These are phyloP conservation scores for Ambrosia hybrid DNA, from an alignment of 140 eudicot genomes.

Conservation along the genomic window DNA sequence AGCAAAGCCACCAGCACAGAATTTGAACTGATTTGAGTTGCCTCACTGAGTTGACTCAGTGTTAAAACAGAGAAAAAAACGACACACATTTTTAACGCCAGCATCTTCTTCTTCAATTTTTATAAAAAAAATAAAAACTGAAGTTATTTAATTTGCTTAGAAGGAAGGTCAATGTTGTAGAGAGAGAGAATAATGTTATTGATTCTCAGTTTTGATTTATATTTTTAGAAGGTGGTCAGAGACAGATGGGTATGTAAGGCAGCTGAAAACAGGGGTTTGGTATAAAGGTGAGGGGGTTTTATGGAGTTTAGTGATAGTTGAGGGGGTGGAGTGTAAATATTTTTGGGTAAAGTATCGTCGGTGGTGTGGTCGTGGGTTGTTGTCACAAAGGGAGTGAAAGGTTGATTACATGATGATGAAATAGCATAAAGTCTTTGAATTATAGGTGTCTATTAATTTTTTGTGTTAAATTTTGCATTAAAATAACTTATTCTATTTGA, in stretches of 20 bases:
- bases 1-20: constrained; percentile 72
- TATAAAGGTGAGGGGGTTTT: constrained; percentile 29
- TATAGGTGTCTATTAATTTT: background rate
- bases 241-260: constrained; percentile 28
- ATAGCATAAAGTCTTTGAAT: constrained; percentile 16
- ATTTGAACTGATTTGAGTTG: constrained; percentile 59
- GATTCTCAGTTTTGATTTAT: constrained; percentile 23
- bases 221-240: constrained; percentile 21
- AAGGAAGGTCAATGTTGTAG: constrained; percentile 29
- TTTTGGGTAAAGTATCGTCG: constrained; percentile 41
- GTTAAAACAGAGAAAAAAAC: background rate
- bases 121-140: background rate
- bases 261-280: constrained; percentile 40
- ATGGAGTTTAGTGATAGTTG: constrained; percentile 4
- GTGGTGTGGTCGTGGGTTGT: constrained; percentile 42
- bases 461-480: background rate
- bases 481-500: background rate
- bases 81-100: constrained; percentile 14
- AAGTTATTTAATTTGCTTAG: constrained; percentile 25
- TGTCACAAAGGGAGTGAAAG: constrained; percentile 34
- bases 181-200: constrained; percentile 6
- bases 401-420: constrained; percentile 16
- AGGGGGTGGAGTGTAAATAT: constrained; percentile 18
- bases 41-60: constrained; percentile 9
- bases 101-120: constrained; percentile 7